A percentile compares a stretch with the other conserved stretches of the same genome.
Conservation (phyloP, 2,329 filamentous ascomycete genomes). For the Erysiphe pulchra region DNA sequence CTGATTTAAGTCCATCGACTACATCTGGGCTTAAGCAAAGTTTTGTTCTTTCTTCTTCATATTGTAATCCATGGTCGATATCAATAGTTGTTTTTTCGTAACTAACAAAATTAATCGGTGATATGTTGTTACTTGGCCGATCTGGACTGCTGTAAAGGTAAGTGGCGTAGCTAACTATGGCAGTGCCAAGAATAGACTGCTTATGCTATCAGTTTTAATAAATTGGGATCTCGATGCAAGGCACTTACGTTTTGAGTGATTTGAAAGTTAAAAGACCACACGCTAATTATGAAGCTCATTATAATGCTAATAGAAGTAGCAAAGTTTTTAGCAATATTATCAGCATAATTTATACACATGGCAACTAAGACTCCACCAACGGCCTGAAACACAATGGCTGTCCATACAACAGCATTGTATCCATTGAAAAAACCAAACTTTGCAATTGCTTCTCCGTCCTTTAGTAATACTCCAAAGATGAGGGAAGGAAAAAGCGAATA, state of each 20-base stretch:
- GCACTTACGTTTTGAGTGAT: slow-evolving; percentile 43
- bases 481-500: slow-evolving; percentile 82
- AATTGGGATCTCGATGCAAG: neutral
- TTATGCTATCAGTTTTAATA: neutral
- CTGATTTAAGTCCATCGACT: slow-evolving; percentile 15
- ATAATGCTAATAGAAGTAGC: slow-evolving; percentile 82
- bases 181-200: slow-evolving; percentile 62
- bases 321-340: slow-evolving; percentile 86
- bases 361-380: slow-evolving; percentile 64
- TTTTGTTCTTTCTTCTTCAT: slow-evolving; percentile 9
- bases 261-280: slow-evolving; percentile 62
- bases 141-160: slow-evolving; percentile 61
- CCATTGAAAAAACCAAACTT: slow-evolving; percentile 80
- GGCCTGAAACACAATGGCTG: slow-evolving; percentile 59
- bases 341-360: slow-evolving; percentile 56
- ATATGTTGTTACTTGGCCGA: slow-evolving; percentile 29
- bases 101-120: slow-evolving; percentile 40
- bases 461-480: slow-evolving; percentile 62
- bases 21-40: slow-evolving; percentile 10
- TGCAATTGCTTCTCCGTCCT: slow-evolving; percentile 63
- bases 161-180: slow-evolving; percentile 53
- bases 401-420: slow-evolving; percentile 83
- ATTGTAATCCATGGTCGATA: slow-evolving; percentile 12
- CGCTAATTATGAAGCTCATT: slow-evolving; percentile 61
- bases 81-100: slow-evolving; percentile 40